phyloP scores from a whole-genome alignment of 805 yeast species.

The Teunomyces gatunensis region DNA sequence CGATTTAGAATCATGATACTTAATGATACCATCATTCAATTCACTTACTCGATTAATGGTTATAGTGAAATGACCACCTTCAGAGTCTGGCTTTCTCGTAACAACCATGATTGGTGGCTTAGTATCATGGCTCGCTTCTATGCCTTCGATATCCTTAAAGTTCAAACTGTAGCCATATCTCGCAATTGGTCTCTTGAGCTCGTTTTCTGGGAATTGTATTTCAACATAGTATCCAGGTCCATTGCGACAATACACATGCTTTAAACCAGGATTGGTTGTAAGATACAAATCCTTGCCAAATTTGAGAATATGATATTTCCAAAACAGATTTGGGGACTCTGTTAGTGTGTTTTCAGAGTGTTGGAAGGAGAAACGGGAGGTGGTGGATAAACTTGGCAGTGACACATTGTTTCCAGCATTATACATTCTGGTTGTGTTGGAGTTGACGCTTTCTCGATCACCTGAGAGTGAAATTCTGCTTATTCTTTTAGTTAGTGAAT shows the following conservation, averaged over 20 bases:
- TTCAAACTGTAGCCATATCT: slow-evolving; percentile 24
- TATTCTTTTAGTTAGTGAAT: not conserved
- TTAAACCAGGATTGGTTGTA: slow-evolving; percentile 64
- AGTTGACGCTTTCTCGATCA: not conserved
- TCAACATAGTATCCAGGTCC: slow-evolving; percentile 64
- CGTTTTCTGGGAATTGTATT: slow-evolving; percentile 22
- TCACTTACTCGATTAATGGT: slow-evolving; percentile 17
- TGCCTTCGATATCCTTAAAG: slow-evolving; percentile 23
- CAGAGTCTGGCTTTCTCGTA: slow-evolving; percentile 20
- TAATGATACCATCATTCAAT: slow-evolving; percentile 5
- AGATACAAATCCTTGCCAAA: slow-evolving; percentile 56
- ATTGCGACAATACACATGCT: slow-evolving; percentile 55
- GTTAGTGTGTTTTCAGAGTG: slow-evolving; percentile 7
- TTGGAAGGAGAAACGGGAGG: slow-evolving; percentile 6
- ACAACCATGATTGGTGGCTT: slow-evolving; percentile 27
- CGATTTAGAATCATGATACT: not conserved
- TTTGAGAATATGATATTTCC: slow-evolving; percentile 63
- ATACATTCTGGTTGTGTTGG: not conserved
- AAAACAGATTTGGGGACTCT: slow-evolving; percentile 32
- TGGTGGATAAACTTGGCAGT: slow-evolving; percentile 3
- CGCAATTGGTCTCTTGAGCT: slow-evolving; percentile 9
- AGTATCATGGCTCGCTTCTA: slow-evolving; percentile 10
- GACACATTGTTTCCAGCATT: slow-evolving; percentile 4
- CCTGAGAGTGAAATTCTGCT: not conserved
- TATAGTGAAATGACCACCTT: slow-evolving; percentile 29